Conservation (phyloP, 2,329 filamentous ascomycete species). For the Penicillium brevicompactum region DNA sequence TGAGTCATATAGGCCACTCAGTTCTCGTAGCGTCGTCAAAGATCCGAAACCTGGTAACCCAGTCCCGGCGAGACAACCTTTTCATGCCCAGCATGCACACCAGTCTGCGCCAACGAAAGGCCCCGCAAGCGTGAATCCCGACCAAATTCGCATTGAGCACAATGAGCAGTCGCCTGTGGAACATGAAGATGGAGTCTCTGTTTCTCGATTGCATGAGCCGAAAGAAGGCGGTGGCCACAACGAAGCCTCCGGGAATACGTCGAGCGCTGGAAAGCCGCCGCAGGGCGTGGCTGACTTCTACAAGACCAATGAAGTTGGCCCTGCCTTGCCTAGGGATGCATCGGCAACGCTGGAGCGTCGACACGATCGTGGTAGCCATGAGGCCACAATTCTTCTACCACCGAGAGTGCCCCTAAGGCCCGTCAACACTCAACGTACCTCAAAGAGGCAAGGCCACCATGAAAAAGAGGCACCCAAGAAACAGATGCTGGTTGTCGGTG, state of each 20-base stretch:
- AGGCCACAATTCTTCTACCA: background rate
- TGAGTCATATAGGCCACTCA: background rate
- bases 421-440: conserved; percentile 8
- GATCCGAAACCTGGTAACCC: background rate
- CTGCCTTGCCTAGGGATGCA: background rate
- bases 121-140: background rate
- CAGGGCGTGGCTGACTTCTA: background rate
- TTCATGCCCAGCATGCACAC: background rate
- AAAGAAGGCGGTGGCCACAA: background rate
- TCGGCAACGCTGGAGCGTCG: background rate
- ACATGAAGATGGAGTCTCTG: background rate
- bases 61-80: background rate
- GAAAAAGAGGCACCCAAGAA: conserved; percentile 1
- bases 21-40: background rate
- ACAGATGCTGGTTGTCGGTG: background rate
- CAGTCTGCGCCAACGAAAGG: background rate
- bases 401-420: background rate
- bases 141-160: background rate
- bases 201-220: background rate
- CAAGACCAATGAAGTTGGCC: background rate
- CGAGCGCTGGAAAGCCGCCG: too few species aligned
- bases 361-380: background rate
- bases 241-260: too few species aligned
- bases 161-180: background rate
- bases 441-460: conserved; percentile 16